Base-by-base conservation (phyloP, 371 early-diverging fungal genomes). In the Mucor mucedo region DNA sequence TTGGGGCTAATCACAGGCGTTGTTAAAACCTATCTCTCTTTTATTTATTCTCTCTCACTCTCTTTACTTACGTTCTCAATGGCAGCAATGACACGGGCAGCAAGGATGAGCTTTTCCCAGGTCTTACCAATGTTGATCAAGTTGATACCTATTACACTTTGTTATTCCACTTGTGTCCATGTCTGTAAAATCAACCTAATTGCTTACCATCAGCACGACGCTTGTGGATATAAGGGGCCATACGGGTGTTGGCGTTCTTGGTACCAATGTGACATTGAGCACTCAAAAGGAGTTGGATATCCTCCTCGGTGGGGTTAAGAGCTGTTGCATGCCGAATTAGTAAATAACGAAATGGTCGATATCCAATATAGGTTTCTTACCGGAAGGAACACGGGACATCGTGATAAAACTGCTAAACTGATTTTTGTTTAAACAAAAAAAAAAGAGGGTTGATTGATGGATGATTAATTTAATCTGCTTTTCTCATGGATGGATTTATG, bases 61-160 rank as follows among this genome's bases (percentile, higher is more conserved):
- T 4, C 32, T 28, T 13, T n/a, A 68, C 75, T 71, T 61, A 74
- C 75, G 91, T 98, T 95, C 87, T 97, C 96, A 72, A 99, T 91
- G 75, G 96, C 86, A 61, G 95, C 95, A 75, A 98, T 95, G 83
- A 96, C 86, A 85, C 99, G 95, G 66, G 99, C 98, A 72, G 99
- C 99, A 52, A 99, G 80, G 62, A 99, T 91, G 48, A 99, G 81
- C 91, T 99, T 99, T 87, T 99, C 98, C 98, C 99, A 99, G 77
- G 96, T 98, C 89, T 98, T 97, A 75, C 92, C 93, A 60, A 98
- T 85, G 91, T 99, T 96, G 88, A 99, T 95, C 82, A 99, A 87
- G 92, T 96, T 86, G 81, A 98, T 75, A 67, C 75, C 75, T 75
- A 53, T 41, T 6, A 39, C 11, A 47, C 16, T 21, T 47, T 21